Base-by-base conservation (phyloP, 306 rosid genomes). In the Rosa multiflora region DNA sequence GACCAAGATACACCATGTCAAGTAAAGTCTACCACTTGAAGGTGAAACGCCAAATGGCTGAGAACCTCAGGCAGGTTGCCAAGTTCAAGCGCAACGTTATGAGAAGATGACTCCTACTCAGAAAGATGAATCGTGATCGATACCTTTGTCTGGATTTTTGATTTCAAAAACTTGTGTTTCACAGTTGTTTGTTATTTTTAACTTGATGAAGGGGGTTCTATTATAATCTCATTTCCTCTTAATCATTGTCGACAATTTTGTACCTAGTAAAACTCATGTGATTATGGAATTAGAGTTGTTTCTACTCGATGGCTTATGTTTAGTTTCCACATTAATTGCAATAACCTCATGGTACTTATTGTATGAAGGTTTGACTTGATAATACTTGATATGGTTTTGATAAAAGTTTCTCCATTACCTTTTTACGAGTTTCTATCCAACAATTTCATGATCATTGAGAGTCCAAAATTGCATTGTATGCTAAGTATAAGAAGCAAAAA, bases 21-120 rank as follows among this genome's bases (percentile, higher is more conserved):
- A n/a, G 98, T 72, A 93, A 91, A 88, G 98, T 92, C 74, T 95
- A 92, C 86, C 97, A 93, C 85, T 83, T 95, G 62, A 86, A 93
- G 39, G 98, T 98, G 7, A 95, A 75, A 79, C 97, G 93, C 49
- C 98, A 93, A 81, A 87, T 91, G 96, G 94, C 94, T 1, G 96
- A 91, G 88, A 90, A 92, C 84, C 67, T 90, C 4, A 93, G 98
- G 51, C 98, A 89, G 87, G 83, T 93, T 83, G 98, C 99, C 80
- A 93, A 90, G 89, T 95, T 95, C 84, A 88, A 52, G 82, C 94
- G 82, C 93, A 97, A 66, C 96, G 97, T 35, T 93, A 86, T 21
- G 98, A 85, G 72, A 83, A 83, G 70, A 80, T 58, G 69, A 80
- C 15, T 48, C 48, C 55, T 23, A 89, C 69, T 8, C 87, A 72